These are phyloP conservation scores for Gymnopilus dilepis DNA, from an alignment of 768 basidiomycete genomes.

Conservation along the genomic window DNA sequence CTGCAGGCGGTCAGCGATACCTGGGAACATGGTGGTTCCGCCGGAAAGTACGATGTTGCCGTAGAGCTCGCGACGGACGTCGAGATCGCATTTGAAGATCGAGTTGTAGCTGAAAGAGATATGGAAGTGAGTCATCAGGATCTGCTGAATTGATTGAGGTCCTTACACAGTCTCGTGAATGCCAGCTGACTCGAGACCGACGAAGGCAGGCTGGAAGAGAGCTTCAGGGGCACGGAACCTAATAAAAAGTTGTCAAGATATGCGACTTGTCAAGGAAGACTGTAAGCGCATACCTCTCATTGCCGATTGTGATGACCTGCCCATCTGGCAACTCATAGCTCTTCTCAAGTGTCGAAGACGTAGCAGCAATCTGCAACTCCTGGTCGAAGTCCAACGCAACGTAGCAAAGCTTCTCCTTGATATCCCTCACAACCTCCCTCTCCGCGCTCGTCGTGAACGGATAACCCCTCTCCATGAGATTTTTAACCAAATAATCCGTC, in stretches of 20 bases:
- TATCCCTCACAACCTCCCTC: constrained; percentile 93
- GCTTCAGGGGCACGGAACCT: constrained; percentile 94
- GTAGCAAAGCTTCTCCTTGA: constrained; percentile 97
- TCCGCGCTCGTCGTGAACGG: constrained; percentile 93
- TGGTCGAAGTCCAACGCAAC: constrained; percentile 95
- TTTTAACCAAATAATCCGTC: constrained; percentile 84
- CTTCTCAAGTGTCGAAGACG: constrained; percentile 90
- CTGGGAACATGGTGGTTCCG: constrained; percentile 95
- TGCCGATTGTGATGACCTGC: constrained; percentile 94
- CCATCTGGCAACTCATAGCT: constrained; percentile 92
- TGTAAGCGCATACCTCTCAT: constrained; percentile 75
- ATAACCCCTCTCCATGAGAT: constrained; percentile 90
- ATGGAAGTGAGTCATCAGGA: constrained; percentile 8
- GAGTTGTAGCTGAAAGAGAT: constrained; percentile 66
- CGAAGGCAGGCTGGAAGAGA: constrained; percentile 91
- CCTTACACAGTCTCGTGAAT: constrained; percentile 88
- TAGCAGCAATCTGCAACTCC: constrained; percentile 89
- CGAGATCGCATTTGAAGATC: constrained; percentile 85
- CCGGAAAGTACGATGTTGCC: constrained; percentile 89
- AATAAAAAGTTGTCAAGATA: constrained; percentile 44
- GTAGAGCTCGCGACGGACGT: constrained; percentile 82
- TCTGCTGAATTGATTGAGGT: not conserved
- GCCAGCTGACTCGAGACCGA: constrained; percentile 88
- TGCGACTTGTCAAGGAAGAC: constrained; percentile 41
- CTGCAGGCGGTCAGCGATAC: constrained; percentile 95